phyloP scores from a whole-genome alignment of 2,329 filamentous ascomycete species.

The Diaporthe citri region DNA sequence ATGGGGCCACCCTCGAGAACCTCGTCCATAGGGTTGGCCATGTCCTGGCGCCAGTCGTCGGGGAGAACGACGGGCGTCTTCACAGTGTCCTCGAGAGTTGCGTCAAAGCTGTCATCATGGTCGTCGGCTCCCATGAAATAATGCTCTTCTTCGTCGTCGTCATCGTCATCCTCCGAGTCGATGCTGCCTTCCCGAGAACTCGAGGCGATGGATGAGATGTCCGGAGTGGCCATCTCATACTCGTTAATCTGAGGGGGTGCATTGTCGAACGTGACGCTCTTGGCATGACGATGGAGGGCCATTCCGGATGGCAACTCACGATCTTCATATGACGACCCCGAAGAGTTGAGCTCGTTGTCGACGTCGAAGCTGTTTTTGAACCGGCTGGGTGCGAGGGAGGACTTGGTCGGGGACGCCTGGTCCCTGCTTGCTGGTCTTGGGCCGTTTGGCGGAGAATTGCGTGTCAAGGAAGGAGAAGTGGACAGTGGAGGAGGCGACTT shows the following conservation, averaged over 20 bases:
- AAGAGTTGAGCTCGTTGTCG: constrained; percentile 76
- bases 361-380: constrained; percentile 79
- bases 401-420: constrained; percentile 86
- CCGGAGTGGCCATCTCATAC: constrained; percentile 97
- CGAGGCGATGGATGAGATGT: constrained; percentile 91
- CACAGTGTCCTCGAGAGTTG: constrained; percentile 92
- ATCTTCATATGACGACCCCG: constrained; percentile 71
- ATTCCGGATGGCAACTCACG: constrained; percentile 73
- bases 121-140: constrained; percentile 68
- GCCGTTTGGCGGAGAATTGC: constrained; percentile 53
- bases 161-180: constrained; percentile 83
- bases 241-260: constrained; percentile 96
- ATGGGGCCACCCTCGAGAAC: constrained; percentile 80
- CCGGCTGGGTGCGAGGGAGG: constrained; percentile 79
- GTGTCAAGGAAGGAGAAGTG: constrained; percentile 53
- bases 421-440: constrained; percentile 71
- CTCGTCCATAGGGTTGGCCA: constrained; percentile 62
- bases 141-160: constrained; percentile 74
- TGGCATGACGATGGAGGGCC: constrained; percentile 84
- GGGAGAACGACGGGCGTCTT: constrained; percentile 98
- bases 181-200: constrained; percentile 94
- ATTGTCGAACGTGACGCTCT: constrained; percentile 97
- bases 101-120: constrained; percentile 93
- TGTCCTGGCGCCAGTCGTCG: constrained; percentile 90
- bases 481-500: constrained; percentile 54